These are phyloP conservation scores for Hypoxylon sp. DNA, from an alignment of 2,329 filamentous ascomycete genomes.

Conservation along the genomic window DNA sequence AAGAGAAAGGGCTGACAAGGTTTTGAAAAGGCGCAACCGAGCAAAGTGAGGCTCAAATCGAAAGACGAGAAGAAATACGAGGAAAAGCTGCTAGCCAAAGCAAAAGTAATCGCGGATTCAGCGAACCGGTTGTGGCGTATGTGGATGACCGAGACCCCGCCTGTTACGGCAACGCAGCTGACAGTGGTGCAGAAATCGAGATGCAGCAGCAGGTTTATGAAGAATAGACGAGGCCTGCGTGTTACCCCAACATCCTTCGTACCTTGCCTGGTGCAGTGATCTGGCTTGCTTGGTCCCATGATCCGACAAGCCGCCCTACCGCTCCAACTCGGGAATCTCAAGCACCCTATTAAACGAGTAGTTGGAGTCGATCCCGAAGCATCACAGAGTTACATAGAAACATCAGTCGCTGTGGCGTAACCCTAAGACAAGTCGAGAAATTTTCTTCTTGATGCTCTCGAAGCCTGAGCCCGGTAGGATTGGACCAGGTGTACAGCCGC, in stretches of 20 bases:
- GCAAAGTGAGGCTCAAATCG: constrained; percentile 68
- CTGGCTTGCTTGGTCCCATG: constrained; percentile 11
- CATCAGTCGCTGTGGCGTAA: constrained; percentile 13
- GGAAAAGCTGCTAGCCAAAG: constrained; percentile 74
- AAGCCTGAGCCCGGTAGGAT: constrained; percentile 1
- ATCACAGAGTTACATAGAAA: background rate
- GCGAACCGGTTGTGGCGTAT: constrained; percentile 78
- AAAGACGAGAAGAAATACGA: constrained; percentile 70
- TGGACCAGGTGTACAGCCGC: constrained; percentile 8
- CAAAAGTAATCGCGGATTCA: constrained; percentile 74
- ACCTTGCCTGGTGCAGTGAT: constrained; percentile 11
- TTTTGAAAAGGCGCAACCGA: constrained; percentile 71
- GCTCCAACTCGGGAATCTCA: constrained; percentile 6
- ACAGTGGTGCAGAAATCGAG: constrained; percentile 58
- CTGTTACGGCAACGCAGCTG: constrained; percentile 30
- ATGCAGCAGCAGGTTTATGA: constrained; percentile 64
- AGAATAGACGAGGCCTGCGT: constrained; percentile 48
- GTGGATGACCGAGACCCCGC: constrained; percentile 50
- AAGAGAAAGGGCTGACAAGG: constrained; percentile 26
- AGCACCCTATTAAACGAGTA: constrained; percentile 9
- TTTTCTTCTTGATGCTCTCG: background rate
- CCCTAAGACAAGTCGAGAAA: constrained; percentile 20
- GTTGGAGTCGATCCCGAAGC: background rate
- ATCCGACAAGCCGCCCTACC: constrained; percentile 7
- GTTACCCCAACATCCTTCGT: constrained; percentile 29